phyloP scores from a whole-genome alignment of 805 yeast genomes.

The Kodamaea nitidulidarum region DNA sequence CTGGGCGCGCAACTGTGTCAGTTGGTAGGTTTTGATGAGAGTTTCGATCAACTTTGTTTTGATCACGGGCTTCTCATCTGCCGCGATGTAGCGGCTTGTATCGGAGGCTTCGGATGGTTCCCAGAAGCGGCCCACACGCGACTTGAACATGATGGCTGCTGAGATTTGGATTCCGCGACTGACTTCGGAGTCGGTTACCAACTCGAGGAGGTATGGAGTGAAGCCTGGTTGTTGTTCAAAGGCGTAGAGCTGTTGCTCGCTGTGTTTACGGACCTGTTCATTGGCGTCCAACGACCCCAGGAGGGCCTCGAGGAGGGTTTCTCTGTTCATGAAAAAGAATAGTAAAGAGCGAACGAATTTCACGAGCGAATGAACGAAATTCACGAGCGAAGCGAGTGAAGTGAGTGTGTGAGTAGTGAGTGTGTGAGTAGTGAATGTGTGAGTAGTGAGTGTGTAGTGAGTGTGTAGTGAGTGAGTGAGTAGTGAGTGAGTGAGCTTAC shows the following conservation, averaged over 20 bases:
- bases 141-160: constrained; percentile 43
- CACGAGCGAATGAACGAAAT: no score
- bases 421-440: neutral
- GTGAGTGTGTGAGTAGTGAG: neutral
- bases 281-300: constrained; percentile 54
- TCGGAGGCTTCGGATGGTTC: constrained; percentile 27
- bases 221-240: constrained; percentile 57
- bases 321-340: constrained; percentile 40
- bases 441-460: no score
- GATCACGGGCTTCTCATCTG: constrained; percentile 31
- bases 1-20: constrained; percentile 47
- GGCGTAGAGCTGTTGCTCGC: constrained; percentile 48
- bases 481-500: no score
- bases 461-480: no score
- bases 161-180: constrained; percentile 42
- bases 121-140: constrained; percentile 39
- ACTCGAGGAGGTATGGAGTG: constrained; percentile 49
- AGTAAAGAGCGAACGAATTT: neutral
- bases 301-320: constrained; percentile 45
- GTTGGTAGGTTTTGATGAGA: constrained; percentile 37
- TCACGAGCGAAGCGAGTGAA: no score
- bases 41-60: constrained; percentile 37
- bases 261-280: constrained; percentile 45
- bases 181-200: constrained; percentile 42
- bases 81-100: constrained; percentile 22